These are phyloP conservation scores for Piedraia hortae DNA, from an alignment of 2,329 filamentous ascomycete genomes.

Conservation along the genomic window DNA sequence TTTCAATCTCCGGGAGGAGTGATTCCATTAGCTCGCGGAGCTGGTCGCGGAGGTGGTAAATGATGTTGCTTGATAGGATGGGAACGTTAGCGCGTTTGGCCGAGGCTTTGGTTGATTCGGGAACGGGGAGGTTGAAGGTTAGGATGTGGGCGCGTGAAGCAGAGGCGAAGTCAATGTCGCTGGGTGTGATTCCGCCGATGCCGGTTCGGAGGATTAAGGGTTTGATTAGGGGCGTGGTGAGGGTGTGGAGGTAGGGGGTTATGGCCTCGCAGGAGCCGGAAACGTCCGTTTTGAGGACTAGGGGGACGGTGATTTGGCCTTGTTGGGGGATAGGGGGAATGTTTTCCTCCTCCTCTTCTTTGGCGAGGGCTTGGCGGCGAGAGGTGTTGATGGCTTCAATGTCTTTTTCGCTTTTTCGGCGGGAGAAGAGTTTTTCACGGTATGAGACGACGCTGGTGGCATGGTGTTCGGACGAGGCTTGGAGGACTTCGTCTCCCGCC, in stretches of 20 bases:
- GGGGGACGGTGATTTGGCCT: slow-evolving; percentile 35
- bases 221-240: slow-evolving; percentile 64
- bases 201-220: slow-evolving; percentile 49
- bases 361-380: slow-evolving; percentile 22
- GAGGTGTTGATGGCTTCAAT: slow-evolving; percentile 52
- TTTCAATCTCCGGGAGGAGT: slow-evolving; percentile 37
- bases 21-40: slow-evolving; percentile 40
- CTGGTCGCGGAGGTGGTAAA: slow-evolving; percentile 53
- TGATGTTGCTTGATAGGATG: slow-evolving; percentile 66
- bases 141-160: slow-evolving; percentile 49
- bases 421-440: slow-evolving; percentile 42
- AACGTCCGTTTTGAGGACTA: slow-evolving; percentile 80
- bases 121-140: slow-evolving; percentile 56
- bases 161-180: slow-evolving; percentile 67
- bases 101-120: slow-evolving; percentile 34
- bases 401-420: slow-evolving; percentile 34
- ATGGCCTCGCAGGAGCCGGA: slow-evolving; percentile 85
- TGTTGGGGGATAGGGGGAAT: slow-evolving; percentile 13
- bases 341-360: slow-evolving; percentile 10
- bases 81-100: slow-evolving; percentile 45
- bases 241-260: slow-evolving; percentile 41
- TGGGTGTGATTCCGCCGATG: slow-evolving; percentile 57
- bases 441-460: slow-evolving; percentile 57
- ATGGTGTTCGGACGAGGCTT: slow-evolving; percentile 50
- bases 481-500: slow-evolving; percentile 66